Base-by-base conservation (phyloP, 495 filamentous ascomycete species). In the Gamarada debralockiae region DNA sequence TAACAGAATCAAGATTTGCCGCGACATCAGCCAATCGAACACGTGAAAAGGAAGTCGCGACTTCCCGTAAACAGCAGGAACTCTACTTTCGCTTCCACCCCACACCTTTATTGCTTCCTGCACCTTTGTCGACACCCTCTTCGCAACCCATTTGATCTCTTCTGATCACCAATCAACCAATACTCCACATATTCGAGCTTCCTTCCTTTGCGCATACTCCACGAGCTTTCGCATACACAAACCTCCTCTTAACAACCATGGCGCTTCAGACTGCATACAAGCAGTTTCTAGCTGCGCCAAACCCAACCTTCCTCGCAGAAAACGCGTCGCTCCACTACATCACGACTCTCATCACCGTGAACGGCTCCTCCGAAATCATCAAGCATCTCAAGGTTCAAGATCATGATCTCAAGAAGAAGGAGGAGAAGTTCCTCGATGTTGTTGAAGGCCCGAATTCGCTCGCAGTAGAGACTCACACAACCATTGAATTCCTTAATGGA, bases 241-340 rank as follows among this genome's bases (percentile, higher is more conserved):
- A 39, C 29, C 29, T 34, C 29, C 29, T 34, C 29, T 14, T 34
- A 6, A 14, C 24, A 44, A 39, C 48, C 56, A 82, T 84, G 86
- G 80, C 84, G 66, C 77, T 88, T 65, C 76, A 78, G 64, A 72
- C 77, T 58, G 67, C 77, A 49, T 97, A 97, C 75, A 75, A 85
- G 75, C 77, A 78, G 65, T 96, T 92, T 68, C 80, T 96, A 43
- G 78, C 79, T 62, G 74, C 78, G 53, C 89, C 90, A 48, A 81
- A 72, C 63, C 61, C 83, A 44, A 76, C 77, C 36, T 74, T 78
- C 15, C 74, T 97, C 60, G 79, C 84, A 41, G 68, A 74, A 43
- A 75, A 87, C 68, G 86, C 89, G 52, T 82, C 90, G 36, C 73
- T 95, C 63, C 82, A 92, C 72, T 98, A 97, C 74, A 87, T 97